Evolutionary conservation across 345 rosid genomes (phyloP), one percentile per base, ranked within the genome.

Genomic region (Salix arbutifolia): DNA sequence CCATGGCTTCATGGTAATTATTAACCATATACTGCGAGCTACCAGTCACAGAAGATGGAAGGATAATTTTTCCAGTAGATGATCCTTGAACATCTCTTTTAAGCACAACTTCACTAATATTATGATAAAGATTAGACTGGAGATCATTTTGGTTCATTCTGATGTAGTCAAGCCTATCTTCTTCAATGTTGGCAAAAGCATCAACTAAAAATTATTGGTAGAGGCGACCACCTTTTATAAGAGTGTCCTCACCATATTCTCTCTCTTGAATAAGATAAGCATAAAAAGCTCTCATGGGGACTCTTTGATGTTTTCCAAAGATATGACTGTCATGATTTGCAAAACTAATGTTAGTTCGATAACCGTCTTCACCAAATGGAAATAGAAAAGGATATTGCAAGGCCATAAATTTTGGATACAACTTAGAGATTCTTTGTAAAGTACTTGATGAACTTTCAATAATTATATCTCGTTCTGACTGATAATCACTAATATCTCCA

Each of bases 221-320:
- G 2, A 68, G 1, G 2, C 14, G 2, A n/a, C 31, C 53, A 6
- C 31, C 52, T 19, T 38, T 38, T 11, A 1, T 3, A 0, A 68
- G 28, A 8, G 25, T 42, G 10, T 3, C 2, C 2, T 2, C 16
- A 0, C 33, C 8, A 17, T 13, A 0, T 0, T 3, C 9, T 3
- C 64, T 26, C 5, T 65, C 68, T 0, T 65, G 8, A 14, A 65
- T 30, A 5, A 10, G 0, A 30, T 25, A 65, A 11, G 37, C 68
- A 65, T 26, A 65, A 4, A 3, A 65, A 0, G 2, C 68, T 30
- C 68, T 30, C 68, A 30, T 65, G 0, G 68, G 9, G 0, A 23
- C 26, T 4, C 35, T 23, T 8, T 23, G 23, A 1, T 3, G 8
- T 11, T n/a, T 62, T 21, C 31, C 1, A 2, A 3, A 1, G 0